A percentile compares a stretch with the other conserved stretches of the same genome.
Conservation (phyloP, 805 yeast species). For the Yarrowia deformans region DNA sequence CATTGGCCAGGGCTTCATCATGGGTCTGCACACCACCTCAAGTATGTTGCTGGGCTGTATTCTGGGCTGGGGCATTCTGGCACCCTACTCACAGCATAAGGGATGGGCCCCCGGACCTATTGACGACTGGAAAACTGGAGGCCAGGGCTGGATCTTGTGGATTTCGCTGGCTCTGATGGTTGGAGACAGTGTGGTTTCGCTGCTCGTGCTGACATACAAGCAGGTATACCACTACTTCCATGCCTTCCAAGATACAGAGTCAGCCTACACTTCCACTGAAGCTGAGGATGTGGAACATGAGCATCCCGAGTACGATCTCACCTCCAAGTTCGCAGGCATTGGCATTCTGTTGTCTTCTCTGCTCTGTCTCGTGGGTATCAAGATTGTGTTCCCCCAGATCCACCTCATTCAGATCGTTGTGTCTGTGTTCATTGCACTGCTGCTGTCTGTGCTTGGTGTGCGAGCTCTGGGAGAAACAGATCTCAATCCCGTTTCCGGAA, state of each 20-base stretch:
- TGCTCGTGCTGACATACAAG: conserved; percentile 18
- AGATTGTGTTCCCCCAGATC: conserved; percentile 69
- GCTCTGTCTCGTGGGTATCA: conserved; percentile 69
- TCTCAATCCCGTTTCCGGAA: conserved; percentile 94
- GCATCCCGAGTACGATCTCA: conserved; percentile 60
- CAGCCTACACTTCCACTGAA: conserved; percentile 4
- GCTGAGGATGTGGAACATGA: conserved; percentile 42
- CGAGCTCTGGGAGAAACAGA: conserved; percentile 97
- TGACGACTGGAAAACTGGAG: conserved; percentile 92
- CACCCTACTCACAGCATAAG: conserved; percentile 71
- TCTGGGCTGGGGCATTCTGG: conserved; percentile 91
- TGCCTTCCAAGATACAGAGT: conserved; percentile 15
- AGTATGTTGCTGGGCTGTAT: conserved; percentile 91
- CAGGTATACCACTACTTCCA: conserved; percentile 8
- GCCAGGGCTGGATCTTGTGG: conserved; percentile 99
- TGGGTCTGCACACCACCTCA: conserved; percentile 92
- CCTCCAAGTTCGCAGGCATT: conserved; percentile 56
- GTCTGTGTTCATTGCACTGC: conserved; percentile 76
- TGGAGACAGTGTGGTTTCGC: conserved; percentile 75
- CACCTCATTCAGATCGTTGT: conserved; percentile 73
- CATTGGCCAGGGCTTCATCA: conserved; percentile 95
- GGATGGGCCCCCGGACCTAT: conserved; percentile 92
- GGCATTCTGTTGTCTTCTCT: conserved; percentile 75
- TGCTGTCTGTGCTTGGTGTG: conserved; percentile 85
- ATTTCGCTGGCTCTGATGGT: conserved; percentile 91